Evolutionary conservation across 129 eudicot species (phyloP).

Genomic region (Pulicaria dysenterica): DNA sequence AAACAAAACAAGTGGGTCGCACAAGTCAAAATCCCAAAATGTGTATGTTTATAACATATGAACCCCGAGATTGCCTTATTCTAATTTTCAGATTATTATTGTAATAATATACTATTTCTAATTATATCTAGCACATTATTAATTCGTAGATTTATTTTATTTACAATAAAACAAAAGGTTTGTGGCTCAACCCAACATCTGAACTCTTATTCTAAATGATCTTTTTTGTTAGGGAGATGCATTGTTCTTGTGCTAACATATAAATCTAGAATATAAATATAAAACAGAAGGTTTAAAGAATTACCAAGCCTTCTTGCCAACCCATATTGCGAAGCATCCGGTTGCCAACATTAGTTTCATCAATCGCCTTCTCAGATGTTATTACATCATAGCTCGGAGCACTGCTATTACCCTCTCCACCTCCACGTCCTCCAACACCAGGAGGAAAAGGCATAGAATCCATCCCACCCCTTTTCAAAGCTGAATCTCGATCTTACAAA

Average conservation of each 20-base stretch:
- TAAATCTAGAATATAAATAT: neutral
- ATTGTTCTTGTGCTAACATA: neutral
- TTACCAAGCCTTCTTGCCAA: slow-evolving; percentile 99
- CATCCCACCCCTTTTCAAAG: slow-evolving; percentile 54
- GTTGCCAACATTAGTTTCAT: slow-evolving; percentile 93
- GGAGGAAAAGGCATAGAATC: slow-evolving; percentile 99
- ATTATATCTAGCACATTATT: no score
- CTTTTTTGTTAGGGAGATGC: neutral
- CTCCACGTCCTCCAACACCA: slow-evolving; percentile 93
- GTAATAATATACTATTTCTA: no score
- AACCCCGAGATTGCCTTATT: no score
- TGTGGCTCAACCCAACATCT: neutral
- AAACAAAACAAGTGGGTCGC: no score
- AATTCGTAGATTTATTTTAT: no score
- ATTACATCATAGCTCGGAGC: slow-evolving; percentile 73
- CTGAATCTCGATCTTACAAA: slow-evolving; percentile 76
- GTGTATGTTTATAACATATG: no score
- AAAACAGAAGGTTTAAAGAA: slow-evolving; percentile 34
- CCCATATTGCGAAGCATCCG: slow-evolving; percentile 99
- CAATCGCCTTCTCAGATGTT: slow-evolving; percentile 89
- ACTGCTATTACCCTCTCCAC: slow-evolving; percentile 52
- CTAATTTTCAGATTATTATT: no score
- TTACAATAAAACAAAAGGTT: neutral
- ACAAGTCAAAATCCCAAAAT: no score
- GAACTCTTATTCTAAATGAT: neutral